A percentile compares a stretch with the other conserved stretches of the same genome.
Conservation (phyloP, 2,329 filamentous ascomycete genomes). For the Ceratocystis harringtonii region DNA sequence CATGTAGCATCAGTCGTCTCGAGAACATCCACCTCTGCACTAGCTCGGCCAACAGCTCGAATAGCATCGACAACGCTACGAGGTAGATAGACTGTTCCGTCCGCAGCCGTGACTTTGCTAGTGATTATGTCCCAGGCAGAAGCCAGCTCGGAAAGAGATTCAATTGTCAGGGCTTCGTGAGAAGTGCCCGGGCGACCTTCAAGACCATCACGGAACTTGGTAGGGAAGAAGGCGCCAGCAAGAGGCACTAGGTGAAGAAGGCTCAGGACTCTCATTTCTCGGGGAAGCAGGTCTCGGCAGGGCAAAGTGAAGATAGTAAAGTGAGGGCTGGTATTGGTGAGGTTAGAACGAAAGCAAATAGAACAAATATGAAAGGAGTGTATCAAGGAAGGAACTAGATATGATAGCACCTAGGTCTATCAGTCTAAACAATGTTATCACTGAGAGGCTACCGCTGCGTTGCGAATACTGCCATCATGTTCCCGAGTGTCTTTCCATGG, state of each 20-base stretch:
- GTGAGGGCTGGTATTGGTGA: neutral
- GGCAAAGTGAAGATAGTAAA: neutral
- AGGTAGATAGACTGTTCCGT: slow-evolving; percentile 8
- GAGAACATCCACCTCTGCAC: slow-evolving; percentile 13
- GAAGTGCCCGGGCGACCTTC: slow-evolving; percentile 16
- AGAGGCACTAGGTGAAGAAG: slow-evolving; percentile 4
- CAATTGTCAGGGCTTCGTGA: slow-evolving; percentile 18
- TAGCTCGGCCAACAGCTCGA: slow-evolving; percentile 12
- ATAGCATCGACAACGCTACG: slow-evolving; percentile 14
- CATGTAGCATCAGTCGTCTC: slow-evolving; percentile 8
- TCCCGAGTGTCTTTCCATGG: neutral
- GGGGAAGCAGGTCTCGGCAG: neutral
- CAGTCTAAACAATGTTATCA: neutral
- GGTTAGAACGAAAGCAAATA: neutral
- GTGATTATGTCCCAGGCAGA: slow-evolving; percentile 9
- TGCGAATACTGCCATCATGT: neutral
- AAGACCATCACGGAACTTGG: slow-evolving; percentile 17
- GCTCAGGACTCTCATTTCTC: slow-evolving; percentile 7
- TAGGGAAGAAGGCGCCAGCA: slow-evolving; percentile 17
- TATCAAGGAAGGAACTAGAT: neutral
- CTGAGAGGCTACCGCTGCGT: neutral
- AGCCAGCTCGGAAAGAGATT: slow-evolving; percentile 9
- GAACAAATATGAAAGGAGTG: neutral
- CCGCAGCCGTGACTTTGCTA: neutral
- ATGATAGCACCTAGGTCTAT: neutral